A percentile compares a stretch with the other conserved stretches of the same genome.
phyloP scores from a whole-genome alignment of 148 eudicot genomes.

The Cornus kousa region DNA sequence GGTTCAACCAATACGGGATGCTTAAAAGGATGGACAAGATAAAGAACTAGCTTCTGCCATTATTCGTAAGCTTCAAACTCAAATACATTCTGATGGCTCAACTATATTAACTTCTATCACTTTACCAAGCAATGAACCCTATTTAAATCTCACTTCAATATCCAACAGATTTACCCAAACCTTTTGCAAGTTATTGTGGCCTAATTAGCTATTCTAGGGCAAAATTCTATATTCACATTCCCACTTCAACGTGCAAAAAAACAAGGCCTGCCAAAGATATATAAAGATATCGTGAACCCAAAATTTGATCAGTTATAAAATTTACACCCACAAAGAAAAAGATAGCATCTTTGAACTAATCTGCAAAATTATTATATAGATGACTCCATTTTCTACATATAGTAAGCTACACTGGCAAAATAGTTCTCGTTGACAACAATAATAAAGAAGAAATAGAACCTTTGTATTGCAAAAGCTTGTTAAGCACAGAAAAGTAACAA shows the following conservation, averaged over 20 bases:
- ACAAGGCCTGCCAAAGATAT: neutral
- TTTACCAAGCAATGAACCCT: no score
- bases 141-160: neutral
- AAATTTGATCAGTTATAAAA: neutral
- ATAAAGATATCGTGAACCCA: neutral
- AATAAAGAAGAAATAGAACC: neutral
- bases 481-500: slow-evolving; percentile 1
- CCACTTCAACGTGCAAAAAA: neutral
- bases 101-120: no score
- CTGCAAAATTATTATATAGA: neutral
- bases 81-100: no score
- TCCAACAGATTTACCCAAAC: neutral
- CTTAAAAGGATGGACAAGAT: no score
- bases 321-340: neutral
- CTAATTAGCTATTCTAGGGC: neutral
- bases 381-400: neutral
- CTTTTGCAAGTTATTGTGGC: neutral
- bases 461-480: slow-evolving; percentile 4
- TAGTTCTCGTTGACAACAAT: neutral
- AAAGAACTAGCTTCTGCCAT: no score
- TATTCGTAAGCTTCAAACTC: no score
- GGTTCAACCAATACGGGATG: no score
- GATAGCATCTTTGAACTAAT: neutral
- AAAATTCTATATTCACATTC: neutral
- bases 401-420: neutral